Percentiles rank a stretch among this genome's conserved stretches.
These are phyloP conservation scores for Gymnopus androsaceus DNA, from an alignment of 1,284 basidiomycete genomes.

Conservation along the genomic window DNA sequence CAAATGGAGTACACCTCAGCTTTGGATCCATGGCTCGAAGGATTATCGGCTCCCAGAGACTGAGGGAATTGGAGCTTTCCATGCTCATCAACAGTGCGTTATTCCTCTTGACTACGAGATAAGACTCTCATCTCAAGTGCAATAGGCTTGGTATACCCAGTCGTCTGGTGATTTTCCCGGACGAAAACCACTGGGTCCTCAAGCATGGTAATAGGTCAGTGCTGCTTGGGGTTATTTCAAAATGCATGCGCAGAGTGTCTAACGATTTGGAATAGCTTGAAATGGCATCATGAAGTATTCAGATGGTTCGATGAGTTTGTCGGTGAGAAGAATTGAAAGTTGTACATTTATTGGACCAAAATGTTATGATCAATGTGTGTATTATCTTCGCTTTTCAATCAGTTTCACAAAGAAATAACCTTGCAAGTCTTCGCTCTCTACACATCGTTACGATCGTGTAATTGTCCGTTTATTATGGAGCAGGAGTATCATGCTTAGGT, in stretches of 20 bases:
- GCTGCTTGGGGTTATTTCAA: not conserved
- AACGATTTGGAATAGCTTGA: slow-evolving; percentile 47
- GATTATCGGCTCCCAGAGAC: slow-evolving; percentile 85
- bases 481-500: too few relatives aligned
- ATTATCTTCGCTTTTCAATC: too few relatives aligned
- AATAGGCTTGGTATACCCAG: slow-evolving; percentile 73
- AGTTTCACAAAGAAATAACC: too few relatives aligned
- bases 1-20: slow-evolving; percentile 84
- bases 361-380: too few relatives aligned
- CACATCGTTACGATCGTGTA: too few relatives aligned
- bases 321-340: slow-evolving; percentile 35
- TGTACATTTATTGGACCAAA: too few relatives aligned
- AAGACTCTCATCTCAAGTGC: not conserved
- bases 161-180: slow-evolving; percentile 86
- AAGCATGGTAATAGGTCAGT: slow-evolving; percentile 72
- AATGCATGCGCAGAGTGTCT: not conserved
- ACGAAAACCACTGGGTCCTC: slow-evolving; percentile 92
- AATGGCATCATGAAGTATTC: slow-evolving; percentile 90
- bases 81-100: slow-evolving; percentile 78
- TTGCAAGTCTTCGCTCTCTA: too few relatives aligned
- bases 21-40: slow-evolving; percentile 85
- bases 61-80: slow-evolving; percentile 81
- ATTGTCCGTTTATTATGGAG: too few relatives aligned
- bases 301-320: slow-evolving; percentile 82
- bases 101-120: slow-evolving; percentile 18